A percentile compares a stretch with the other conserved stretches of the same genome.
Conservation (phyloP, 2,329 filamentous ascomycete genomes). For the Aphanocladium album region DNA sequence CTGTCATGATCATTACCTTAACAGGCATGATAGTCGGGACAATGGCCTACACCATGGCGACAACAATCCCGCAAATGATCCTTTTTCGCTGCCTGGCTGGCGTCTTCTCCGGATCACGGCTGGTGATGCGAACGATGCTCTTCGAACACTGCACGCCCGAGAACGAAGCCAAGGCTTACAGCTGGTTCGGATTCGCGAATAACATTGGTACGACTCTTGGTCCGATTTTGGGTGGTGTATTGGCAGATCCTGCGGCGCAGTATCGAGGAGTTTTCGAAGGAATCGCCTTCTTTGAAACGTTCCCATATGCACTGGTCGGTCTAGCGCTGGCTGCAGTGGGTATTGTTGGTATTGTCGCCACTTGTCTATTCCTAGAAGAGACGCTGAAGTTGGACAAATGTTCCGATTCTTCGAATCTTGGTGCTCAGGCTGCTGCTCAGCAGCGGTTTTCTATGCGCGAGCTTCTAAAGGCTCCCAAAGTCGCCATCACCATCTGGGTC, state of each 20-base stretch:
- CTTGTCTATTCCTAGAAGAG: slow-evolving; percentile 57
- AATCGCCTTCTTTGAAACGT: slow-evolving; percentile 41
- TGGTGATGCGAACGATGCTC: slow-evolving; percentile 74
- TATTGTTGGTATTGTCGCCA: slow-evolving; percentile 46
- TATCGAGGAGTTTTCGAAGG: slow-evolving; percentile 52
- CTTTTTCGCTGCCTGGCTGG: slow-evolving; percentile 68
- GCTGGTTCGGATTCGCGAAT: slow-evolving; percentile 68
- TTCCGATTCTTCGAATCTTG: slow-evolving; percentile 20
- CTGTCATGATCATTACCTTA: slow-evolving; percentile 63
- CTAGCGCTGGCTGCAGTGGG: slow-evolving; percentile 51
- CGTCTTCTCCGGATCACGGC: slow-evolving; percentile 66
- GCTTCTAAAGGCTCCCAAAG: slow-evolving; percentile 59
- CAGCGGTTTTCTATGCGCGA: slow-evolving; percentile 20
- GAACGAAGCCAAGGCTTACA: slow-evolving; percentile 69
- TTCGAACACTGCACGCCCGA: slow-evolving; percentile 64
- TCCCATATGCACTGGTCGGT: slow-evolving; percentile 52
- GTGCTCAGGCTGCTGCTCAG: neutral
- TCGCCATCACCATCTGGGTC: slow-evolving; percentile 59
- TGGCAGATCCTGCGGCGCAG: slow-evolving; percentile 62
- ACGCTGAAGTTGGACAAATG: slow-evolving; percentile 36
- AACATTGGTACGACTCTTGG: slow-evolving; percentile 73
- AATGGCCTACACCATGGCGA: slow-evolving; percentile 63
- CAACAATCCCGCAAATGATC: slow-evolving; percentile 68
- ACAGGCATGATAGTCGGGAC: slow-evolving; percentile 57
- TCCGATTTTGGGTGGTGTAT: slow-evolving; percentile 63